Conservation (phyloP, 345 rosid species). For the Citrus glauca region DNA sequence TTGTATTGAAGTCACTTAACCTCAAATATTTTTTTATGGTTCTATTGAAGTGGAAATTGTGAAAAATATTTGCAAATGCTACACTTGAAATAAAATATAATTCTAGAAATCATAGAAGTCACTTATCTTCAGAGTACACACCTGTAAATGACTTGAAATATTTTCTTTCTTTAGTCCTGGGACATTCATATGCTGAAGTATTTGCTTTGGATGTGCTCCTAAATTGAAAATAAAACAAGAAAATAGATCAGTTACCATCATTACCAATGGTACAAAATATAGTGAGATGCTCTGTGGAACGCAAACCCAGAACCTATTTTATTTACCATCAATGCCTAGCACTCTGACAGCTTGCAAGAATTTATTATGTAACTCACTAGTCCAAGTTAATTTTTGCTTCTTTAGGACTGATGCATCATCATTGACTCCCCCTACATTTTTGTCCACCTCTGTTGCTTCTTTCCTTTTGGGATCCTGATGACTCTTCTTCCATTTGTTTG, state of each 20-base stretch:
- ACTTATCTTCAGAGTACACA: constrained; percentile 8
- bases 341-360: constrained; percentile 36
- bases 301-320: constrained; percentile 1
- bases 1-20: background rate
- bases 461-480: constrained; percentile 22
- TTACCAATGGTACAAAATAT: background rate
- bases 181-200: constrained; percentile 43
- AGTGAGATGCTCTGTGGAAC: background rate
- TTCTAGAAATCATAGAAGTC: background rate
- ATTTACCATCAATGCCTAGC: constrained; percentile 40
- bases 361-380: constrained; percentile 33
- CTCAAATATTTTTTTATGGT: background rate
- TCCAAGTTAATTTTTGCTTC: constrained; percentile 44
- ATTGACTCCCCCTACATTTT: constrained; percentile 7
- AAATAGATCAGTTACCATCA: background rate
- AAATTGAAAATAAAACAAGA: constrained; percentile 2
- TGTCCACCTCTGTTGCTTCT: constrained; percentile 11
- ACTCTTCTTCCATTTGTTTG: constrained; percentile 3
- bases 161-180: constrained; percentile 34
- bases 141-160: constrained; percentile 56
- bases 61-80: background rate
- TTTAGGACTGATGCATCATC: constrained; percentile 11
- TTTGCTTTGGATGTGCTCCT: constrained; percentile 47
- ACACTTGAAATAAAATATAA: background rate
- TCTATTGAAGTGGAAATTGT: background rate